Base-by-base conservation (phyloP, 2,329 filamentous ascomycete species). In the Cladosporium austrohemisphaericum region DNA sequence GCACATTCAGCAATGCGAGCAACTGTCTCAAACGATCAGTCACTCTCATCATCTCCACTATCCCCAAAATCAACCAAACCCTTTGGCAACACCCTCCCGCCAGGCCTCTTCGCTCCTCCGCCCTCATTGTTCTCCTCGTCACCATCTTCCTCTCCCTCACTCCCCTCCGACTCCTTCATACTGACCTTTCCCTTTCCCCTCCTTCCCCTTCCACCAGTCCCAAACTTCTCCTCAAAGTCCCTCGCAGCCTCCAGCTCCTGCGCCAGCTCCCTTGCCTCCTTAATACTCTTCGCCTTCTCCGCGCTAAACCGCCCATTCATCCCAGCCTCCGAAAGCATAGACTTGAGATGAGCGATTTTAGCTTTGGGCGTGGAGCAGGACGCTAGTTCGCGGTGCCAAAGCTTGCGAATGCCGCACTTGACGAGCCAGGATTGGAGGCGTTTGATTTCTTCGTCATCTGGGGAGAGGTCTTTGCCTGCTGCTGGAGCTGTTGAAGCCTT, bases 361-460 rank as follows among this genome's bases (percentile, higher is more conserved):
- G 81, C 88, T 53, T 83, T 85, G 3, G 78, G 65, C 19, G 91
- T 86, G 49, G 84, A 79, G 60, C 80, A 90, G 48, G 82, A 75
- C 65, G 88, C 88, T 22, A 98, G 77, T 68, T 96, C 89, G 55
- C 85, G 83, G 41, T 79, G 80, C 92, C 93, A 98, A 53, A 96
- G 80, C 65, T 96, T 97, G 46, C 89, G 85, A 49, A 96, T 81
- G 23, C 92, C 92, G 62, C 92, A 98, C 68, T 96, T 95, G 37
- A 85, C 71, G 5, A 98, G 78, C 68, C 92, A 89, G 7, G 83
- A 80, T 70, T 97, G 92, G 3, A 97, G 75, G 41, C 84, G 86
- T 68, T 95, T 97, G 64, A 96, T 86, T 65, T 95, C 87, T 3
- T 80, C 83, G 52, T 88, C 81, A 52, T 90, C 79, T 0, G 85